A percentile compares a stretch with the other conserved stretches of the same genome.
Evolutionary conservation across 768 basidiomycete genomes (phyloP).

Genomic region (Trametes coccinea): DNA sequence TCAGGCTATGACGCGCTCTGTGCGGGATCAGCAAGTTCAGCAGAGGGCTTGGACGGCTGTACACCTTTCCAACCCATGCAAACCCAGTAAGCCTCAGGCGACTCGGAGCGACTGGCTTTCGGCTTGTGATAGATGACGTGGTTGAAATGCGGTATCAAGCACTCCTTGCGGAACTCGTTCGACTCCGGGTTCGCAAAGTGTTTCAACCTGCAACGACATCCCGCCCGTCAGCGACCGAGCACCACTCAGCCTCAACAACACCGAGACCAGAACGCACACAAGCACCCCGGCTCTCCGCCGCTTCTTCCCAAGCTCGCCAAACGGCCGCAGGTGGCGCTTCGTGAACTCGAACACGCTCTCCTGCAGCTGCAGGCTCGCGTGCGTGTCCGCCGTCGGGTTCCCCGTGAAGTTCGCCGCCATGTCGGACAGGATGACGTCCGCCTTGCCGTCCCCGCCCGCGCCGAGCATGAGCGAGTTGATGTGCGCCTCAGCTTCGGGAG

Average conservation of each 20-base stretch:
- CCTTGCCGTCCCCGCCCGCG: constrained; percentile 43
- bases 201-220: constrained; percentile 60
- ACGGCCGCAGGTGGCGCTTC: constrained; percentile 49
- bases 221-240: constrained; percentile 9
- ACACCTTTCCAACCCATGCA: constrained; percentile 68
- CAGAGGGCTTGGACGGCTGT: not conserved
- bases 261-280: constrained; percentile 44
- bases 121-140: constrained; percentile 77
- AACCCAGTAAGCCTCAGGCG: constrained; percentile 84
- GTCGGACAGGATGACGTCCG: constrained; percentile 84
- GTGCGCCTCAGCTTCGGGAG: constrained; percentile 45
- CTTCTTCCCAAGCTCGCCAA: constrained; percentile 41
- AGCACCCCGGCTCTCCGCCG: constrained; percentile 49
- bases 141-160: constrained; percentile 63
- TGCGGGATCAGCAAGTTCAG: not conserved
- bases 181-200: constrained; percentile 78
- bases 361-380: constrained; percentile 72
- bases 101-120: constrained; percentile 72
- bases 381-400: constrained; percentile 61
- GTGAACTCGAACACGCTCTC: constrained; percentile 73
- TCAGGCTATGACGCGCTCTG: not conserved
- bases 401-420: constrained; percentile 89
- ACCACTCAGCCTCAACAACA: not conserved
- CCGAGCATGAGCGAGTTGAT: constrained; percentile 43
- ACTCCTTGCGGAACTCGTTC: constrained; percentile 59